Base-by-base conservation (phyloP, 306 rosid species). In the Quercus gilva region DNA sequence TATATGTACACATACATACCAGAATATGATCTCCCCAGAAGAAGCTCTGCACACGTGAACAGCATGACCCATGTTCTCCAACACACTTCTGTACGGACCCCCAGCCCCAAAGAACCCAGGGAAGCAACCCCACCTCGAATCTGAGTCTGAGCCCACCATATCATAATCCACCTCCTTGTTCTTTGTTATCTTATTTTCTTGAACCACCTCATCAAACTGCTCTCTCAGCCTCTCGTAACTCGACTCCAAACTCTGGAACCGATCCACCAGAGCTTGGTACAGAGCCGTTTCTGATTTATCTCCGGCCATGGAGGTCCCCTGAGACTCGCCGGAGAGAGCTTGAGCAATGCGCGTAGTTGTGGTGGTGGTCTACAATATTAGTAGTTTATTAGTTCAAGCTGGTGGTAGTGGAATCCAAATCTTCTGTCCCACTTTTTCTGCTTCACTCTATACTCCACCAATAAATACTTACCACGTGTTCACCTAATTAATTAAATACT, bases 1-100 rank as follows among this genome's bases (percentile, higher is more conserved):
- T 1, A 23, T 1, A 23, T 1, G 1, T 1, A 23, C 25, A 21
- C 23, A 12, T 4, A 56, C 81, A 23, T 88, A 90, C 97, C 92
- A 92, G 84, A 76, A 90, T 53, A 82, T 71, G 78, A 92, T 92
- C 89, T 89, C 85, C 55, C 90, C 88, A 10, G 90, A 80, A 71
- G 89, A 81, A 61, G 88, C 87, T 49, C 69, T 58, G 70, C 78
- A 85, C 1, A 89, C 89, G 78, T 80, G 83, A 85, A 92, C 88
- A 41, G 94, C 91, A 73, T 82, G 93, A 2, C 94, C 95, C 81
- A 89, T 85, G n/a, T 81, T 76, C 37, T 87, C 87, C 87, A 92
- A 67, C n/a, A 86, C 77, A 57, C 74, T 84, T 18, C 80, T 87
- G 69, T 85, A 87, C 2, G 93, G 89, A 77, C 81, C 74, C 14